Evolutionary conservation across 2,329 filamentous ascomycete species (phyloP).

Genomic region (Pseudomassariella vexata): DNA sequence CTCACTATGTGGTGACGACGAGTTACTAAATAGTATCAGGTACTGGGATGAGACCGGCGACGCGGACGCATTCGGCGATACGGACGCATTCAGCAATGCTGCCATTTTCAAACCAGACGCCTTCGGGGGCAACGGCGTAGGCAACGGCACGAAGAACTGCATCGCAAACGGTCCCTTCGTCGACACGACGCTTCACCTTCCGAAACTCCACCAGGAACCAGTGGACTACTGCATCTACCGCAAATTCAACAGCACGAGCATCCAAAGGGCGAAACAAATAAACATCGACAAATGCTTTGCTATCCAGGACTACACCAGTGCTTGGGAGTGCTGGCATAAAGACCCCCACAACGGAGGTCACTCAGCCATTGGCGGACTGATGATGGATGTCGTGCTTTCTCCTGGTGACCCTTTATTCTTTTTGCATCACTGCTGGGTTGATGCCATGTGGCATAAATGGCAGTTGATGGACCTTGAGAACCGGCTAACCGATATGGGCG

Average conservation of each 20-base stretch:
- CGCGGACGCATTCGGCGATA: not conserved
- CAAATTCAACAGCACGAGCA: not conserved
- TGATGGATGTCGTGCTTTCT: constrained; percentile 10
- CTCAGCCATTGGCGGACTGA: constrained; percentile 13
- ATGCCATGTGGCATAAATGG: constrained; percentile 25
- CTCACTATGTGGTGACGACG: too few species aligned
- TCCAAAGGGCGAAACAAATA: not conserved
- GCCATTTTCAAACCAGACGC: not conserved
- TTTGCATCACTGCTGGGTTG: constrained; percentile 22
- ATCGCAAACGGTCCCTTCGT: constrained; percentile 3
- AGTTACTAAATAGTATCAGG: not conserved
- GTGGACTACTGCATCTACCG: constrained; percentile 1
- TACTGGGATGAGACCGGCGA: constrained; percentile 5
- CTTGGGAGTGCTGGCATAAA: constrained; percentile 14
- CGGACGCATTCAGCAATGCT: constrained; percentile 1
- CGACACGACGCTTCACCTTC: constrained; percentile 1
- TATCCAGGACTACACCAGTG: constrained; percentile 7
- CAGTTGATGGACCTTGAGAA: constrained; percentile 15
- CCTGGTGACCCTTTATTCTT: constrained; percentile 29
- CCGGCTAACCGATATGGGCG: constrained; percentile 18
- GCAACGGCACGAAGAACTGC: not conserved
- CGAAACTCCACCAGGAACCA: not conserved
- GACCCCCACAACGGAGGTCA: constrained; percentile 17
- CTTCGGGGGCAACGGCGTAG: constrained; percentile 2
- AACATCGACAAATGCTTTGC: constrained; percentile 8